Percentiles rank a stretch among this genome's conserved stretches.
Evolutionary conservation across 2,329 filamentous ascomycete species (phyloP).

Genomic region (Helminthosporium solani): DNA sequence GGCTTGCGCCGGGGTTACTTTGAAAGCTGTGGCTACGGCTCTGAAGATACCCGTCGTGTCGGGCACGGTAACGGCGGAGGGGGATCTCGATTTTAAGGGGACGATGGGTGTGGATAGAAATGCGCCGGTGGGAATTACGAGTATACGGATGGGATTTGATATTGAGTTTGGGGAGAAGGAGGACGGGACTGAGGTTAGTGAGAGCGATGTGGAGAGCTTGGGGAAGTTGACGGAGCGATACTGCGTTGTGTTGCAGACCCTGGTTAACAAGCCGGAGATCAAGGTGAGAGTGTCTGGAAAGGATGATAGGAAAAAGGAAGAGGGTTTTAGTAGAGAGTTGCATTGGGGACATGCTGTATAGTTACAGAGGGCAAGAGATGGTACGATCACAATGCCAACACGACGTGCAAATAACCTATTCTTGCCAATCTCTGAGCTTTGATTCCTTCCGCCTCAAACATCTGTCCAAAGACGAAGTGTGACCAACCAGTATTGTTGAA

Average conservation of each 20-base stretch:
- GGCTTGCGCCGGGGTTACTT: conserved; percentile 53
- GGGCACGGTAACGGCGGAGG: conserved; percentile 48
- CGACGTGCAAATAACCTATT: no score
- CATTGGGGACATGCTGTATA: conserved; percentile 6
- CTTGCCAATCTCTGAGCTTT: no score
- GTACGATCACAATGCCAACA: no score
- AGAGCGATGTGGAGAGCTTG: conserved; percentile 48
- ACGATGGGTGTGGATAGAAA: conserved; percentile 51
- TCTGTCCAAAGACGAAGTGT: no score
- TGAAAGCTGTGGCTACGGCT: conserved; percentile 53
- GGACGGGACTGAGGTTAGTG: conserved; percentile 40
- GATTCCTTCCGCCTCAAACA: no score
- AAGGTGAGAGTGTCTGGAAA: conserved; percentile 24
- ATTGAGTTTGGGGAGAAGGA: conserved; percentile 41
- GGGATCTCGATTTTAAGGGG: conserved; percentile 52
- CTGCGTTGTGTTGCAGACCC: conserved; percentile 45
- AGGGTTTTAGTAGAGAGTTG: conserved; percentile 20
- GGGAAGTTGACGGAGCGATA: conserved; percentile 53
- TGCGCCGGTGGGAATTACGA: conserved; percentile 51
- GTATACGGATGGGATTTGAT: conserved; percentile 48
- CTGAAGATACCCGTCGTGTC: conserved; percentile 47
- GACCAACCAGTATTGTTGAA: no score
- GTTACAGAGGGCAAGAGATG: no score
- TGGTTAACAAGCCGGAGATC: conserved; percentile 35
- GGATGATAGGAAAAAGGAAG: conserved; percentile 20